Conservation (phyloP, 345 rosid species). For the Jatropha curcas region DNA sequence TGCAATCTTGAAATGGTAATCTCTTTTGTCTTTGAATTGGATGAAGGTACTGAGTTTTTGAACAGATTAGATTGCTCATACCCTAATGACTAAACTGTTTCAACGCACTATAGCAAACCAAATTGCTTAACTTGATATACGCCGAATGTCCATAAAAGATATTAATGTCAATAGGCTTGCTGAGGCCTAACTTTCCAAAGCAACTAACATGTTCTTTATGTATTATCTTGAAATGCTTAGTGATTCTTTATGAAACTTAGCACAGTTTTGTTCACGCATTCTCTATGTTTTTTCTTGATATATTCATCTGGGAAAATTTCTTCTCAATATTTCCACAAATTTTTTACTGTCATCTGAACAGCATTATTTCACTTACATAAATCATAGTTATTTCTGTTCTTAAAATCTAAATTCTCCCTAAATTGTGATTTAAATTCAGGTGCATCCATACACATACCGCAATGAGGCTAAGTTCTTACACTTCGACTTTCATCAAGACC, state of each 20-base stretch:
- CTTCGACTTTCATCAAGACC: constrained; percentile 68
- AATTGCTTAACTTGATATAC: too few species aligned
- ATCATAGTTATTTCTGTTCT: background rate
- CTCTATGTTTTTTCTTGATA: background rate
- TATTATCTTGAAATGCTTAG: too few species aligned
- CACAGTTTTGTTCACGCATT: background rate
- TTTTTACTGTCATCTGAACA: background rate
- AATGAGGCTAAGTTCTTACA: constrained; percentile 64
- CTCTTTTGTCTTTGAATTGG: background rate
- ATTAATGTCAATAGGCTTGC: too few species aligned
- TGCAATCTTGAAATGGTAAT: background rate
- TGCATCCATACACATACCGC: constrained; percentile 88
- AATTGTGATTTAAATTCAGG: constrained; percentile 43
- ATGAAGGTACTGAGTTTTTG: background rate
- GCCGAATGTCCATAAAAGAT: background rate
- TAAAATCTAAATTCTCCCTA: background rate
- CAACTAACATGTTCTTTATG: too few species aligned
- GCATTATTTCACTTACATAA: background rate
- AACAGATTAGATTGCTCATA: background rate
- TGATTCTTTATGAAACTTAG: background rate
- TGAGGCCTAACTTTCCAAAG: too few species aligned
- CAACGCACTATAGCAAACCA: background rate
- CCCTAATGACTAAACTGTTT: background rate
- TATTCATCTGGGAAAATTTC: too few species aligned
- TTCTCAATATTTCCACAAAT: background rate